These are phyloP conservation scores for Cyberlindnera euphorbiae DNA, from an alignment of 805 yeast species.

Conservation along the genomic window DNA sequence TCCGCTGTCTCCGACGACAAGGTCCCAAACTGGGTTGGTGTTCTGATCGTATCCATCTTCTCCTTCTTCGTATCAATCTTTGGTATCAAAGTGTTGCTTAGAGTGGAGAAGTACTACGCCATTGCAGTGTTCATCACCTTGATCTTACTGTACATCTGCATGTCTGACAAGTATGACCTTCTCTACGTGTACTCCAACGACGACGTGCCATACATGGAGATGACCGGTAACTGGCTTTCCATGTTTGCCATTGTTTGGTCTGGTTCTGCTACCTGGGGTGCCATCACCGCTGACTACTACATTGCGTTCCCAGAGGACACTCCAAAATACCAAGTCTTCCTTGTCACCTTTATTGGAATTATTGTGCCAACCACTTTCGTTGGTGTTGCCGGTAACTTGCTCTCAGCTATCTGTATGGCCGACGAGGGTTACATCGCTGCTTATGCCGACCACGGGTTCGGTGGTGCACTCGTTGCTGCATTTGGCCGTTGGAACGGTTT, in stretches of 20 bases:
- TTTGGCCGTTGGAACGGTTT: conserved; percentile 67
- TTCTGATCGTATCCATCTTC: conserved; percentile 59
- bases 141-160: conserved; percentile 59
- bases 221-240: conserved; percentile 65
- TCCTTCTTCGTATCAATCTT: conserved; percentile 66
- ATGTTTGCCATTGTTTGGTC: conserved; percentile 73
- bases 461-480: conserved; percentile 65
- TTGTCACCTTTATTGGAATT: conserved; percentile 61
- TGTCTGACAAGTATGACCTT: conserved; percentile 42
- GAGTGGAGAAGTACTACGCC: conserved; percentile 63
- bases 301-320: conserved; percentile 73
- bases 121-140: conserved; percentile 67
- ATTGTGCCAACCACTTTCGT: conserved; percentile 71
- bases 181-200: conserved; percentile 30
- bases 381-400: conserved; percentile 60
- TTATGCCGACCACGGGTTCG: conserved; percentile 59
- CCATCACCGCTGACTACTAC: conserved; percentile 80
- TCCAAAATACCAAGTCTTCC: conserved; percentile 47
- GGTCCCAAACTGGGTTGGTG: conserved; percentile 71
- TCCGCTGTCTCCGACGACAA: conserved; percentile 56
- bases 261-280: conserved; percentile 85
- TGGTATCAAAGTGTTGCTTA: conserved; percentile 68
- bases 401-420: conserved; percentile 59
- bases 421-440: conserved; percentile 53
- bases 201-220: conserved; percentile 32